Conservation (phyloP, 1,284 basidiomycete species). For the Rhodotorula sp. region DNA sequence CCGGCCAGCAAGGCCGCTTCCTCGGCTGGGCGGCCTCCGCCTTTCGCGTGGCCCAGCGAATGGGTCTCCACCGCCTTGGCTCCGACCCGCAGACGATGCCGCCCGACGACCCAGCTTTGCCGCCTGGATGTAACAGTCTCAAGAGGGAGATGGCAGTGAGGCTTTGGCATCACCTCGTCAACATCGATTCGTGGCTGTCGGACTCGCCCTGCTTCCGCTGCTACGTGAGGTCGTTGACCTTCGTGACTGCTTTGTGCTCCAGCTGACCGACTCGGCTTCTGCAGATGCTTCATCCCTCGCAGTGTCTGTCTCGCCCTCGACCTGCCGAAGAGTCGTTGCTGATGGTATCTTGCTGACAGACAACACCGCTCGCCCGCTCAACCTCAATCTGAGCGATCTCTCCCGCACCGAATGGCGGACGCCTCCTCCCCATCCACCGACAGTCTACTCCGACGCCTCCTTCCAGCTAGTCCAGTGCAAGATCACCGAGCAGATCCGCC, state of each 20-base stretch:
- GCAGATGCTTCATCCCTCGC: slow-evolving; percentile 37
- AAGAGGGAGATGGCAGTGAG: slow-evolving; percentile 38
- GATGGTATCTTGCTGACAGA: slow-evolving; percentile 9
- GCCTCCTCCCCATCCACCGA: slow-evolving; percentile 3
- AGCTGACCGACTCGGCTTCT: neutral
- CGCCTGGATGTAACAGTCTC: slow-evolving; percentile 37
- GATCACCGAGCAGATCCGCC: slow-evolving; percentile 33
- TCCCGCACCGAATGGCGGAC: slow-evolving; percentile 35
- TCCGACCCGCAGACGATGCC: slow-evolving; percentile 36
- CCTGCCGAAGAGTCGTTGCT: neutral
- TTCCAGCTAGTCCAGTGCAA: slow-evolving; percentile 39
- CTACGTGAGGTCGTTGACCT: too few relatives aligned
- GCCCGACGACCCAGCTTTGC: slow-evolving; percentile 40
- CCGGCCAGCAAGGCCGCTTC: slow-evolving; percentile 36
- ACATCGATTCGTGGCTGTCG: slow-evolving; percentile 30
- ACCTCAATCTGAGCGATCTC: slow-evolving; percentile 36
- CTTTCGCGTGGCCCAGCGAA: slow-evolving; percentile 36
- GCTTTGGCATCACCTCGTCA: slow-evolving; percentile 30
- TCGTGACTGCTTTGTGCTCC: neutral
- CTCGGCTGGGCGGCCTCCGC: slow-evolving; percentile 34
- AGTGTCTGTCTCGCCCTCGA: slow-evolving; percentile 1
- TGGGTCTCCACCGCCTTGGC: slow-evolving; percentile 39
- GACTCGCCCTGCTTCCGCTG: slow-evolving; percentile 29
- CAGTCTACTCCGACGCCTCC: slow-evolving; percentile 33
- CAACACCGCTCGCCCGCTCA: slow-evolving; percentile 35